Evolutionary conservation across 225 moss, liverwort and hornwort genomes (phyloP).

Genomic region (Asterella californica): DNA sequence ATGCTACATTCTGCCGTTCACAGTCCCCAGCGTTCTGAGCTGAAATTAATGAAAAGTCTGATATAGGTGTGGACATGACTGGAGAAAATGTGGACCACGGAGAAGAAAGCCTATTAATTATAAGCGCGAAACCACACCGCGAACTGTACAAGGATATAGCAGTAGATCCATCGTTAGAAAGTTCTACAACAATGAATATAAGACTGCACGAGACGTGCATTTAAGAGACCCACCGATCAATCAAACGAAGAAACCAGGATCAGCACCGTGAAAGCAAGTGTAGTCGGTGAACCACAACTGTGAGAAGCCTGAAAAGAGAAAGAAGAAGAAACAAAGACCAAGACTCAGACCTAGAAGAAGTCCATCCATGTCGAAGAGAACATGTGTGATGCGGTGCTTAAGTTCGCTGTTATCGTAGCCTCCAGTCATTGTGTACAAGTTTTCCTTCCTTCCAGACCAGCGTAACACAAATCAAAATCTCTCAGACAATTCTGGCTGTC

Average conservation of each 20-base stretch:
- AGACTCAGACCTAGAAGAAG: conserved; percentile 62
- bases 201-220: not conserved
- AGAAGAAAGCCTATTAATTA: too few species aligned
- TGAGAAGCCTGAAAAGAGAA: not conserved
- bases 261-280: not conserved
- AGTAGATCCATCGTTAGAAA: not conserved
- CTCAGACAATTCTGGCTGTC: not conserved
- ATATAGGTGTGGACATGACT: not conserved
- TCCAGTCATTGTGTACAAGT: not conserved
- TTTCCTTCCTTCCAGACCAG: not conserved
- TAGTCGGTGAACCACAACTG: not conserved
- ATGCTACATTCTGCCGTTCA: not conserved
- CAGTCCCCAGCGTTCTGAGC: not conserved
- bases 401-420: not conserved
- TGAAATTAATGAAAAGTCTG: not conserved
- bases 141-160: too few species aligned
- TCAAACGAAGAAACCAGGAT: not conserved
- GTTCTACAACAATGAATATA: not conserved
- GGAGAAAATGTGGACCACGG: too few species aligned
- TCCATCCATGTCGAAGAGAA: conserved; percentile 97
- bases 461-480: not conserved
- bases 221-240: not conserved
- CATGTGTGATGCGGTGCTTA: conserved; percentile 44
- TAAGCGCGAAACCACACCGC: too few species aligned
- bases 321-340: not conserved